Percentiles rank a stretch among this genome's conserved stretches.
phyloP scores from a whole-genome alignment of 192 early-diverging fungal species.

The Umbelopsis sp. region DNA sequence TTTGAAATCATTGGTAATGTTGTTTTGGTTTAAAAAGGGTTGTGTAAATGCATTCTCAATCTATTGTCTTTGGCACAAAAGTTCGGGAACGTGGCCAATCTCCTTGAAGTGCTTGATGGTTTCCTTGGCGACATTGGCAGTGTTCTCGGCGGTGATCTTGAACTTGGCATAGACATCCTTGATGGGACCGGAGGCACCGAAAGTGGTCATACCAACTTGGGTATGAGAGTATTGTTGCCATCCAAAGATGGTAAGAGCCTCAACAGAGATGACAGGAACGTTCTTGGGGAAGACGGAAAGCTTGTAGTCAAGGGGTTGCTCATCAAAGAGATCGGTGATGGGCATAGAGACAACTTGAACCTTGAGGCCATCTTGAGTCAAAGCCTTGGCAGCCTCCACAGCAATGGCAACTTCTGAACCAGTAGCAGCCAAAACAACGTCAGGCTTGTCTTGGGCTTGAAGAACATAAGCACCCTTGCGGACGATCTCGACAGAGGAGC shows the following conservation, averaged over 20 bases:
- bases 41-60: neutral
- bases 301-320: constrained; percentile 84
- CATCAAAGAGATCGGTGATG: constrained; percentile 86
- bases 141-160: constrained; percentile 75
- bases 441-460: constrained; percentile 60
- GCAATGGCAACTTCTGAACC: constrained; percentile 92
- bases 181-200: constrained; percentile 87
- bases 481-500: constrained; percentile 78
- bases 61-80: constrained; percentile 19
- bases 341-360: constrained; percentile 95
- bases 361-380: constrained; percentile 60
- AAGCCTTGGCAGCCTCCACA: constrained; percentile 81
- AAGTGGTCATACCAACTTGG: constrained; percentile 87
- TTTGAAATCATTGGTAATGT: constrained; percentile 11
- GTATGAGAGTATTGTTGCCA: constrained; percentile 95
- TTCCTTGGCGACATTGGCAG: constrained; percentile 80
- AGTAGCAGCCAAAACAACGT: constrained; percentile 79
- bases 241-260: constrained; percentile 83
- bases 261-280: constrained; percentile 84
- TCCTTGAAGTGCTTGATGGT: constrained; percentile 77
- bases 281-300: constrained; percentile 77
- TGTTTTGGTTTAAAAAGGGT: neutral
- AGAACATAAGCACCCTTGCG: constrained; percentile 89
- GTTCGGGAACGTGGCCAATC: constrained; percentile 45
- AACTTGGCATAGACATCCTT: constrained; percentile 85